Evolutionary conservation across 139 green algal genomes (phyloP), one percentile per base, ranked within the genome.

Genomic region (Tetradesmus lagerheimii): DNA sequence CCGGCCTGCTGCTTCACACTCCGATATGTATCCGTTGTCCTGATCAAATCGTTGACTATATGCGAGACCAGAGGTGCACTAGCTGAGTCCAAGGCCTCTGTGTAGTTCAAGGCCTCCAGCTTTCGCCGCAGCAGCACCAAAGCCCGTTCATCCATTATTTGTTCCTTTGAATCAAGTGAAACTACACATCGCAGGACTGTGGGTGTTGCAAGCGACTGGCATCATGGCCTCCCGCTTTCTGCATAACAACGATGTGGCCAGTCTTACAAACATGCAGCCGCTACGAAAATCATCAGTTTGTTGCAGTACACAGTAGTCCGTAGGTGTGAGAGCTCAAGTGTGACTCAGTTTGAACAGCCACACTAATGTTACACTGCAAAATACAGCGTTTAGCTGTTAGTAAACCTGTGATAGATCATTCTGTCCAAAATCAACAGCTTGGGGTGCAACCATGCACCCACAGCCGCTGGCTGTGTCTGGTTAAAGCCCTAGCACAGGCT

Each of bases 11-110:
- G 90, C 86, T 97, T 96, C 12, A 95, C 37, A 11, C 50, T 86
- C 2, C 94, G 80, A 43, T 95, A 96, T 76, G 89, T 94, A 47
- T 97, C 95, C 29, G 94, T 97, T 0, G 93, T 93, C 45, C 96
- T 93, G 27, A 97, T 88, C 34, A 97, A 38, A 75, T 97, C 95
- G 57, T 96, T 92, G 0, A 96, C 88, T 12, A 97, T 86, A 79
- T 93, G 92, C 6, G 91, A 85, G 14, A 95, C 91, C 16, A 97
- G 80, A 12, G 93, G 91, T 1, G 85, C 94, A 74, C 88, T 94
- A 35, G 53, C 23, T 5, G 87, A 14, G 15, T 95, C 93, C 1
- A 96, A 41, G 2, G 86, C 39, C 0, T 96, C 91, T 0, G 83
- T 93, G 85, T 96, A 97, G 76, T 91, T 91, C 1, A 97, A 89